These are phyloP conservation scores for Vigna trinervia DNA, from an alignment of 306 rosid species.

Conservation along the genomic window DNA sequence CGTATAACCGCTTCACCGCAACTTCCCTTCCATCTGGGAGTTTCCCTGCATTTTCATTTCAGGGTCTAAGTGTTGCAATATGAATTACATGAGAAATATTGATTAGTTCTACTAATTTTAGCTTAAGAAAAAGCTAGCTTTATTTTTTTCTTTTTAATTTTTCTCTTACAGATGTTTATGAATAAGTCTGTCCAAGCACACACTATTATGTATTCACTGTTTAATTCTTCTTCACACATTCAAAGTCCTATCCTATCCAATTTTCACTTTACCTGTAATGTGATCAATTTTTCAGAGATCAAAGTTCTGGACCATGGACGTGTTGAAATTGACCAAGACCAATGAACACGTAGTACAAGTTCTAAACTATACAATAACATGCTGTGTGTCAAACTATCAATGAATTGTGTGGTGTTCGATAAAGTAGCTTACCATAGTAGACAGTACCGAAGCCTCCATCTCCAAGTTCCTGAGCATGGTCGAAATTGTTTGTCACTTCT, in stretches of 20 bases:
- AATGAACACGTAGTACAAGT: neutral
- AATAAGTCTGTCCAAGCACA: too few relatives aligned
- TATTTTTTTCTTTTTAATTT: too few relatives aligned
- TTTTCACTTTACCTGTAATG: neutral
- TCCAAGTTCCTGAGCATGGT: conserved; percentile 64
- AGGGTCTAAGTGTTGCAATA: conserved; percentile 3
- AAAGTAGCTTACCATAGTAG: conserved; percentile 51
- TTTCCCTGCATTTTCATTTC: conserved; percentile 46
- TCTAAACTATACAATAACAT: neutral
- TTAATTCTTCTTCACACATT: neutral
- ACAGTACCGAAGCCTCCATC: conserved; percentile 67
- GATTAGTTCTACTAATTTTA: too few relatives aligned
- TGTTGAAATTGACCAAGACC: neutral
- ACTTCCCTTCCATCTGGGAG: conserved; percentile 54
- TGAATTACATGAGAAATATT: neutral
- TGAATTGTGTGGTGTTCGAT: neutral
- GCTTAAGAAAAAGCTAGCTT: too few relatives aligned
- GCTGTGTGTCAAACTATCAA: neutral
- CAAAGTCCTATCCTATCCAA: neutral
- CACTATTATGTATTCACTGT: too few relatives aligned
- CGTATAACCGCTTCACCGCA: conserved; percentile 65
- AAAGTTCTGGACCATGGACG: neutral
- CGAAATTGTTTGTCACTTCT: conserved; percentile 70
- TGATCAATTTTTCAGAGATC: neutral
- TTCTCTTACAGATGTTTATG: too few relatives aligned